phyloP scores from a whole-genome alignment of 2,329 filamentous ascomycete species.

The Macrophomina pseudophaseolina region DNA sequence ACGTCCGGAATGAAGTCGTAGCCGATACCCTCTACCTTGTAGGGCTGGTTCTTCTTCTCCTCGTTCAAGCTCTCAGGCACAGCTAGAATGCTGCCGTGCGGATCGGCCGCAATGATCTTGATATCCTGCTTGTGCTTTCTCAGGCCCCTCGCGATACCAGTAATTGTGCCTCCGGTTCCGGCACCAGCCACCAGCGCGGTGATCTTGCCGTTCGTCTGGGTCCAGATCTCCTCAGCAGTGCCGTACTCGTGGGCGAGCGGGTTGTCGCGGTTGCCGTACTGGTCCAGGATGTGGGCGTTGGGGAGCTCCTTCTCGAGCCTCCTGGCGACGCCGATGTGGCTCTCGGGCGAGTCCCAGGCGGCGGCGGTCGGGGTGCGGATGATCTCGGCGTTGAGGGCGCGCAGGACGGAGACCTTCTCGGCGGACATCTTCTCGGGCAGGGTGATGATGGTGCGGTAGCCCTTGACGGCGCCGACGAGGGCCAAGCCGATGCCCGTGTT shows the following conservation, averaged over 20 bases:
- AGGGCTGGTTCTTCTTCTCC: constrained; percentile 78
- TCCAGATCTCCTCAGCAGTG: constrained; percentile 96
- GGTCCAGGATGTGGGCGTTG: constrained; percentile 95
- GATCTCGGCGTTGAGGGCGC: constrained; percentile 93
- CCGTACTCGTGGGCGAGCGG: constrained; percentile 91
- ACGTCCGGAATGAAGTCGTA: constrained; percentile 99
- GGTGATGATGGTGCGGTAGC: constrained; percentile 98
- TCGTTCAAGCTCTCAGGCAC: constrained; percentile 80
- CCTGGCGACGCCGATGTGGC: constrained; percentile 92
- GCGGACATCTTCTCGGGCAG: constrained; percentile 99
- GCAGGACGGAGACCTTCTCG: constrained; percentile 94
- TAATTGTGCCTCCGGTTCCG: constrained; percentile 94
- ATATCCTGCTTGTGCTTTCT: constrained; percentile 84
- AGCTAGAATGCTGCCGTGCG: constrained; percentile 88
- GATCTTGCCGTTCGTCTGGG: constrained; percentile 82
- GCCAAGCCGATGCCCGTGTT: constrained; percentile 98
- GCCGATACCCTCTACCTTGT: constrained; percentile 98
- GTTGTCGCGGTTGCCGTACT: constrained; percentile 92
- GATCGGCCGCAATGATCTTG: constrained; percentile 91
- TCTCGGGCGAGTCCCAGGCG: constrained; percentile 92
- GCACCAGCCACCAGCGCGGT: constrained; percentile 87
- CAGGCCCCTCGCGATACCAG: constrained; percentile 82
- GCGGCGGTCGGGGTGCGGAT: constrained; percentile 96
- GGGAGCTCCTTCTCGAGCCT: constrained; percentile 93
- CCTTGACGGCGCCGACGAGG: constrained; percentile 92